phyloP scores from a whole-genome alignment of 345 rosid genomes.

The Populus pruinosa region DNA sequence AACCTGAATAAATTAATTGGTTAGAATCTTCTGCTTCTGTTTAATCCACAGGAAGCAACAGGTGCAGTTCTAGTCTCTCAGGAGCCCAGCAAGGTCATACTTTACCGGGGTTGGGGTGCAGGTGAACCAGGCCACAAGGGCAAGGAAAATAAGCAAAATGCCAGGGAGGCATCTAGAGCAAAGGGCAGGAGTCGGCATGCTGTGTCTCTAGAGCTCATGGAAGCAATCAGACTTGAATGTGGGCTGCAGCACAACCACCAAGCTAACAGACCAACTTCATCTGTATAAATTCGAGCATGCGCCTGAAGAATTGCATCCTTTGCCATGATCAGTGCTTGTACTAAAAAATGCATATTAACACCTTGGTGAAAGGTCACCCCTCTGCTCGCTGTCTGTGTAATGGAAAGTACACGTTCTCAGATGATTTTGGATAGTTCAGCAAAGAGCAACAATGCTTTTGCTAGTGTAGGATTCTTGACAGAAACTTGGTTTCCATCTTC shows the following conservation, averaged over 20 bases:
- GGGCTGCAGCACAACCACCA: slow-evolving; percentile 37
- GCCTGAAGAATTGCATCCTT: slow-evolving; percentile 3
- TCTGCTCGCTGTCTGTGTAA: no score
- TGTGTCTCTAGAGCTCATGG: slow-evolving; percentile 71
- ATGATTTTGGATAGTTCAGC: no score
- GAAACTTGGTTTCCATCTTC: no score
- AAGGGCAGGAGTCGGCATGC: slow-evolving; percentile 21
- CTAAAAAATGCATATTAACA: no score
- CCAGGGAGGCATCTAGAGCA: slow-evolving; percentile 12
- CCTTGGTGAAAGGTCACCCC: no score
- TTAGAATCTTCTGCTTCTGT: slow-evolving; percentile 5
- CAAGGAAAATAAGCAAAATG: slow-evolving; percentile 14
- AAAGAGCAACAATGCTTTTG: no score
- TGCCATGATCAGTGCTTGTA: no score
- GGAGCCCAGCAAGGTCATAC: slow-evolving; percentile 88
- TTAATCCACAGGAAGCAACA: slow-evolving; percentile 63
- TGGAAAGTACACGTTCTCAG: no score
- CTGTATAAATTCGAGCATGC: slow-evolving; percentile 8
- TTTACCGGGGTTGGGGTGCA: slow-evolving; percentile 87
- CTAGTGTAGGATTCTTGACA: no score
- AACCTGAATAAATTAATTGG: not conserved
- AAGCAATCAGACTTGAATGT: slow-evolving; percentile 77
- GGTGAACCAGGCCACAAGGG: slow-evolving; percentile 34
- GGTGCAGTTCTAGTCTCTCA: slow-evolving; percentile 78
- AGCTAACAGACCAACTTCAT: slow-evolving; percentile 10